These are phyloP conservation scores for Podaxis sp. DNA, from an alignment of 768 basidiomycete species.

Conservation along the genomic window DNA sequence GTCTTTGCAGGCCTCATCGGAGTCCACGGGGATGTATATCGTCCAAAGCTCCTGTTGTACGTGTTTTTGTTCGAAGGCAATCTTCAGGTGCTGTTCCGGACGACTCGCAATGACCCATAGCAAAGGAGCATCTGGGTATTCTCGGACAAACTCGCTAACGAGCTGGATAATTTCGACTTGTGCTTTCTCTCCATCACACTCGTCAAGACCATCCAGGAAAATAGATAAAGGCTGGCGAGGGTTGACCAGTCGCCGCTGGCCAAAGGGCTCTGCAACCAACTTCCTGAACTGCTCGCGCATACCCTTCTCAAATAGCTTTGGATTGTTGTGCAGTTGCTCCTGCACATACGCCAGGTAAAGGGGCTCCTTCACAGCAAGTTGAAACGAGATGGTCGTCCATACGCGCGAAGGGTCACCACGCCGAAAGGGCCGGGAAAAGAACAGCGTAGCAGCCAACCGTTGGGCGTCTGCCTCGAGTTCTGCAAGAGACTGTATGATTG, in stretches of 20 bases:
- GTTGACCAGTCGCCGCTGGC: neutral
- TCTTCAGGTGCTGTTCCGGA: constrained; percentile 1
- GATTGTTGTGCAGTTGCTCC: neutral
- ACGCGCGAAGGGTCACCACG: neutral
- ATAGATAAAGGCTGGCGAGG: neutral
- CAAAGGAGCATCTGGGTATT: neutral
- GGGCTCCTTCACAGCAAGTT: neutral
- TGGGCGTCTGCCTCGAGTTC: neutral
- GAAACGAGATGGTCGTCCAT: neutral
- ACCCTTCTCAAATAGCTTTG: neutral
- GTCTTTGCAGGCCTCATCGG: constrained; percentile 3
- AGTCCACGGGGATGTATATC: constrained; percentile 5
- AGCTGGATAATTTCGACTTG: neutral
- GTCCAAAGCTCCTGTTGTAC: neutral
- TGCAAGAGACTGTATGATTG: constrained; percentile 15
- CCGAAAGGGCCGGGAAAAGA: neutral
- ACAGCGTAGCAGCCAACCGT: neutral
- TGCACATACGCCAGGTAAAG: neutral
- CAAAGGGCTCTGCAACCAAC: neutral
- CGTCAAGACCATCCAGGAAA: neutral
- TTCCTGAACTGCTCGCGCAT: neutral
- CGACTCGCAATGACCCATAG: constrained; percentile 7
- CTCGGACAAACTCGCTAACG: neutral
- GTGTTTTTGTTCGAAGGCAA: neutral
- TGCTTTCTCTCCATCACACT: neutral